These are phyloP conservation scores for Apophysomyces elegans DNA, from an alignment of 371 early-diverging fungal genomes.

Conservation along the genomic window DNA sequence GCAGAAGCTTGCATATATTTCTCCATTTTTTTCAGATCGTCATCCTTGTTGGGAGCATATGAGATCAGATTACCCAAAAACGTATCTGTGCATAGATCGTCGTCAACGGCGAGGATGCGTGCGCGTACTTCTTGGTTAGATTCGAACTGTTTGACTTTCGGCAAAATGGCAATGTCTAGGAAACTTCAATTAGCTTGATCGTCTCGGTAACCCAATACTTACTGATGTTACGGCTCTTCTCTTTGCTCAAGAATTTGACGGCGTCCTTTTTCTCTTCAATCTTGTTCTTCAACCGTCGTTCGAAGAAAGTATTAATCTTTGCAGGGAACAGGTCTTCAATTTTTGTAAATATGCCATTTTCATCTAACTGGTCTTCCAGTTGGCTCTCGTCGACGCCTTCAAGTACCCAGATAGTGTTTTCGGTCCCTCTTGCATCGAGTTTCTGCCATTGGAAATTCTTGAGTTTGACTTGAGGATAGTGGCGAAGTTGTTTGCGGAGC, in stretches of 20 bases:
- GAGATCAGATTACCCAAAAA: constrained; percentile 42
- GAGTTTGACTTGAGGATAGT: constrained; percentile 49
- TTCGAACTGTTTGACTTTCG: constrained; percentile 23
- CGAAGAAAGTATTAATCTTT: constrained; percentile 44
- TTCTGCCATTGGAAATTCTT: constrained; percentile 55
- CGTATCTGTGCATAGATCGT: constrained; percentile 35
- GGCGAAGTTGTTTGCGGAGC: constrained; percentile 41
- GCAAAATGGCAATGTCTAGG: constrained; percentile 29
- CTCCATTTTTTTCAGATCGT: constrained; percentile 38
- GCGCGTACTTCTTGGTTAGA: constrained; percentile 21
- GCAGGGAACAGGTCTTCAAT: constrained; percentile 49
- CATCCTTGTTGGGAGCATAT: constrained; percentile 37
- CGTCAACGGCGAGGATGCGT: constrained; percentile 32
- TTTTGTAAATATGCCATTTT: constrained; percentile 40
- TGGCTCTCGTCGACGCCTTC: constrained; percentile 38
- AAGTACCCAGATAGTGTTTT: constrained; percentile 47
- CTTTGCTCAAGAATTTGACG: constrained; percentile 43
- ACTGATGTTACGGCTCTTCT: constrained; percentile 47
- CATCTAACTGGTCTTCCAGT: constrained; percentile 39
- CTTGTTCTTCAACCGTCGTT: constrained; percentile 37
- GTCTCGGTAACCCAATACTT: constrained; percentile 14
- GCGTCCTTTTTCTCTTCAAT: constrained; percentile 44
- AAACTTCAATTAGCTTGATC: background rate
- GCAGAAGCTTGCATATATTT: constrained; percentile 47
- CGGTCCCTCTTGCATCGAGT: constrained; percentile 38